Percentiles rank a stretch among this genome's conserved stretches.
Conservation (phyloP, 441 rosid genomes). For the Jatropha multifida region DNA sequence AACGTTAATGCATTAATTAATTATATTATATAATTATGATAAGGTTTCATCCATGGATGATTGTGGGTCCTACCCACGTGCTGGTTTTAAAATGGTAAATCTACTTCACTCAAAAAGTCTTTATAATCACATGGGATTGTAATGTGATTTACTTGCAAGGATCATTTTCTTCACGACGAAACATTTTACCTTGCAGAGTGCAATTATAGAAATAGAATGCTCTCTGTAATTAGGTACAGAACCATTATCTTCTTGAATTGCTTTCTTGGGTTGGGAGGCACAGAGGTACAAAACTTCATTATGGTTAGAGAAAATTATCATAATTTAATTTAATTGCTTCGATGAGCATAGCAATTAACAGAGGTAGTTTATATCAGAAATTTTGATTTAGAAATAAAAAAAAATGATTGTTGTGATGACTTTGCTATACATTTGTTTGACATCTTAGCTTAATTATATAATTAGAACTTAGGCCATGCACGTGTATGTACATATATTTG, state of each 20-base stretch:
- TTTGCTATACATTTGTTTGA: neutral
- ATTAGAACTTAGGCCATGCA: too few relatives aligned
- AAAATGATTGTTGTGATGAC: too few relatives aligned
- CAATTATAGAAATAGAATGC: neutral
- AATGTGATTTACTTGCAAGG: slow-evolving; percentile 10
- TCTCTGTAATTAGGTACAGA: too few relatives aligned
- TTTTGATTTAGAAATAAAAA: too few relatives aligned
- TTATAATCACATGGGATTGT: neutral
- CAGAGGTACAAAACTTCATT: neutral
- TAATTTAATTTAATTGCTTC: neutral
- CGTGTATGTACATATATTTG: too few relatives aligned
- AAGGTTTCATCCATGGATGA: neutral
- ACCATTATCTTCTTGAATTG: neutral
- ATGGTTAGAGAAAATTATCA: neutral
- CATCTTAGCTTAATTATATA: neutral
- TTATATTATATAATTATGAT: neutral
- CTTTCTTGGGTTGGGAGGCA: too few relatives aligned
- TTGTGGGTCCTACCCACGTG: slow-evolving; percentile 40
- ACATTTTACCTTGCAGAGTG: neutral
- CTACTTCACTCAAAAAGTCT: slow-evolving; percentile 22
- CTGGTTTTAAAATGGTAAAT: slow-evolving; percentile 13
- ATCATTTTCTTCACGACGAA: slow-evolving; percentile 2
- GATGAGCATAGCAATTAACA: too few relatives aligned
- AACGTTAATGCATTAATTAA: slow-evolving; percentile 2
- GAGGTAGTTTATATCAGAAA: too few relatives aligned